Percentiles rank a stretch among this genome's conserved stretches.
Conservation (phyloP, 73 alveolate genomes). For the Symbiodinium natans region DNA sequence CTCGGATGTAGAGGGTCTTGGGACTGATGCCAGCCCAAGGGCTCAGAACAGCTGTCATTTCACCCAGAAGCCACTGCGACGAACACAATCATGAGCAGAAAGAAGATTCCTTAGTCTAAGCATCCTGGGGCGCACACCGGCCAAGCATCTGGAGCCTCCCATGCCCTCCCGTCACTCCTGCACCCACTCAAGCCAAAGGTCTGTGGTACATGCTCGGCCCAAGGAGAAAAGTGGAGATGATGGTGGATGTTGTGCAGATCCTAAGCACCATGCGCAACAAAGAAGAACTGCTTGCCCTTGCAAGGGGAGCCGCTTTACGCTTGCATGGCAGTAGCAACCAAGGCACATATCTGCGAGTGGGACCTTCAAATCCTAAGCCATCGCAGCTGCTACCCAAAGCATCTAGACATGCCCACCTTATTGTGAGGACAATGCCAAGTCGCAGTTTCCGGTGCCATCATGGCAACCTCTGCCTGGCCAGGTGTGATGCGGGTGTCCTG, state of each 20-base stretch:
- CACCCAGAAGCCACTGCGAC: background rate
- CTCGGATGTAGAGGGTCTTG: background rate
- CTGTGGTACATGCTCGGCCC: constrained; percentile 29
- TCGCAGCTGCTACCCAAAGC: background rate
- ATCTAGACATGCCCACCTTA: too few species aligned
- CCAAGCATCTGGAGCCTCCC: too few species aligned
- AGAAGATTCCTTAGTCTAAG: background rate
- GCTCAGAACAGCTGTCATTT: background rate
- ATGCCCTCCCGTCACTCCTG: too few species aligned
- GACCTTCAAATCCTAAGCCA: background rate
- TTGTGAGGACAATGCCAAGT: background rate
- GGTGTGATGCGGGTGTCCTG: constrained; percentile 21
- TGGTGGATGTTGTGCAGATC: constrained; percentile 20
- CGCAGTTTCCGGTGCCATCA: background rate
- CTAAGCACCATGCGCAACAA: background rate
- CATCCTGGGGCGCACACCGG: too few species aligned
- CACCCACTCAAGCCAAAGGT: background rate
- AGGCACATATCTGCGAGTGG: constrained; percentile 5
- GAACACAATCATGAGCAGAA: background rate
- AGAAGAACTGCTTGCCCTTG: too few species aligned
- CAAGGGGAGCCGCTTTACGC: too few species aligned
- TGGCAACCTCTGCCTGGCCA: constrained; percentile 13
- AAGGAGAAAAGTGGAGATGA: background rate
- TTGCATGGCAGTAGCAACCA: too few species aligned
- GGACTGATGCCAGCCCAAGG: background rate